Base-by-base conservation (phyloP, 257 asterid species). In the Lithospermum erythrorhizon region DNA sequence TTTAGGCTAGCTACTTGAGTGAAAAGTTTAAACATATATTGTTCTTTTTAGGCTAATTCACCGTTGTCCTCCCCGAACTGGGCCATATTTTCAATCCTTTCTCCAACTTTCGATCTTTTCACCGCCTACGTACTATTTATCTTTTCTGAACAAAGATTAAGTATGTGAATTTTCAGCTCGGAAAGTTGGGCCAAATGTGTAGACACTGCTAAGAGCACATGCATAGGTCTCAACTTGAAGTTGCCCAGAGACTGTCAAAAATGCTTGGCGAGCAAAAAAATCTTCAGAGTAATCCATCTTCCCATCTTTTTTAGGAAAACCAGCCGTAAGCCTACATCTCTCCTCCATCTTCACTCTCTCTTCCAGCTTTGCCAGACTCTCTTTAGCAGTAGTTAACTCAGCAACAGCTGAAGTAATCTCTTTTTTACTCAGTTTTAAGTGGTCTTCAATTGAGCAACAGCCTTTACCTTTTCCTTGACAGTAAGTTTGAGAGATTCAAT, bases 151-250 rank as follows among this genome's bases (percentile, higher is more conserved):
- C n/a, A n/a, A n/a, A n/a, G n/a, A n/a, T 4, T 95, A 68, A 53
- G 98, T 88, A 75, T 91, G 96, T 0, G 98, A 91, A 66, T 91
- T 65, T 69, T 91, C 98, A 8, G 97, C 98, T 68, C 98, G 75
- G 72, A 88, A 91, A 58, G 98, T 91, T 35, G 98, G 98, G 53
- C 97, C 98, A 65, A 91, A 91, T 18, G 98, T 88, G 58, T 91
- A 91, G 56, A 88, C 97, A 59, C 95, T 88, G 59, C 95, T 79
- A 55, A 84, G 95, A 1, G 95, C 89, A 75, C 98, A 88, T 1
- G 95, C 96, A 75, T 84, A 86, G 18, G 98, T 88, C 65, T 91
- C 98, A 51, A 86, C 97, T 73, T 91, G 98, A 65, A 91, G 86
- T 73, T 91, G 98, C 29, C 97, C 98, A 62, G 98, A 91, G 51